Base-by-base conservation (phyloP, 2,329 filamentous ascomycete genomes). In the Westerdykella sp. region DNA sequence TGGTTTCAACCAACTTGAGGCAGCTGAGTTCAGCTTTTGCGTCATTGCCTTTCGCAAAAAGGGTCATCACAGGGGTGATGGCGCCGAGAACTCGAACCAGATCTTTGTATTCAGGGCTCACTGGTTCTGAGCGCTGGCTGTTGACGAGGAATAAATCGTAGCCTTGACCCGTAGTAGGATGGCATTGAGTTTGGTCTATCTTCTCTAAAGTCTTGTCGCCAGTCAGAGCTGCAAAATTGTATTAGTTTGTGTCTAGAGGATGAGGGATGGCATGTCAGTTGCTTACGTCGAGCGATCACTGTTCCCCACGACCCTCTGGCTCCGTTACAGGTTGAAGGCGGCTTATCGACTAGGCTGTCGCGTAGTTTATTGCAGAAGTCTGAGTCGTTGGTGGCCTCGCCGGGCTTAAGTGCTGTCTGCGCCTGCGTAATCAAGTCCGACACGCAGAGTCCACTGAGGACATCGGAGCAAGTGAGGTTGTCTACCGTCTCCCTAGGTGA, bases 61-160 rank as follows among this genome's bases (percentile, higher is more conserved):
- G 11, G 4, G 44, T 42, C 44, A 46, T 42, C 13, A 46, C 40
- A 13, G 44, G 44, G 6, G 40, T 42, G 22, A 46, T 25, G 2
- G 40, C 40, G n/a, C n/a, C n/a, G n/a, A n/a, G n/a, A n/a, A n/a
- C n/a, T n/a, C n/a, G n/a, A 30, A 21, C 35, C 22, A 46, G 36
- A 11, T 40, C 12, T n/a, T 22, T 36, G 15, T 4, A 30, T 12
- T 42, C 36, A 5, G 34, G 44, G 31, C 40, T 38, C 1, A 7
- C 6, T 6, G 40, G 6, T 22, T n/a, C 16, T 13, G 16, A 28
- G 5, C 39, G 40, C n/a, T 6, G 35, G 31, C 39, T 42, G 23
- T 25, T 5, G 10, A 25, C 23, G 23, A 25, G 23, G 23, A 25
- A 10, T 11, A 46, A 15, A 12, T 32, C n/a, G 34, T 46, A 43